Base-by-base conservation (phyloP, 768 basidiomycete genomes). In the Cyclocybe aegerita region DNA sequence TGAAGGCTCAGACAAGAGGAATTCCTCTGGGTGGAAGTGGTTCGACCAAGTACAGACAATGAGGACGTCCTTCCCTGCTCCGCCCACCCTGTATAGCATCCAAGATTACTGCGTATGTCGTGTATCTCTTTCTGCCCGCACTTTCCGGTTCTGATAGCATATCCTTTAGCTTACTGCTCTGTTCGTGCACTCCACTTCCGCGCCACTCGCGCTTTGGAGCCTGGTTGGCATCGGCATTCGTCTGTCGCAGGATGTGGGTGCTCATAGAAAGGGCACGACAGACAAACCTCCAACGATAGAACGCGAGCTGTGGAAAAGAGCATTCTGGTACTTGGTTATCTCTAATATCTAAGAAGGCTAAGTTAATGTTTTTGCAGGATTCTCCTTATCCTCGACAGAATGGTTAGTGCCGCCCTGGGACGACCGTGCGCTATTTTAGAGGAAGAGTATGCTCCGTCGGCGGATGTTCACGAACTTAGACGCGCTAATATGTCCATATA, bases 361-460 rank as follows among this genome's bases (percentile, higher is more conserved):
- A 39, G 9, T 29, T 49, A 9, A 51, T 32, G 12, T 5, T 14
- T 7, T 7, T 39, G 8, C 45, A 82, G 82, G 81, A 72, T 77
- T 0, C 66, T 82, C 3, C 67, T 80, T 9, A 69, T 61, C 17
- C 69, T 82, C 58, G 83, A 85, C 58, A 63, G 81, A 46, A 55
- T 69, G 35, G 60, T 72, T 34, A 78, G 79, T 36, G 64, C 75
- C 1, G 70, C 76, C 0, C 71, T 88, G 9, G 90, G 90, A 9
- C 72, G 90, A 16, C 86, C 88, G 0, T 80, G 85, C 56, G 83
- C 84, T 2, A 79, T 91, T 11, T 84, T 86, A 43, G 88, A 92
- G 53, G 87, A 88, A 64, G 88, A 90, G 82, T 83, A 60, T 49
- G 81, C 47, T 2, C 7, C 7, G 7, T 14, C 38, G 9, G 9